Conservation (phyloP, 2,329 filamentous ascomycete species). For the Paecilomyces sp. region DNA sequence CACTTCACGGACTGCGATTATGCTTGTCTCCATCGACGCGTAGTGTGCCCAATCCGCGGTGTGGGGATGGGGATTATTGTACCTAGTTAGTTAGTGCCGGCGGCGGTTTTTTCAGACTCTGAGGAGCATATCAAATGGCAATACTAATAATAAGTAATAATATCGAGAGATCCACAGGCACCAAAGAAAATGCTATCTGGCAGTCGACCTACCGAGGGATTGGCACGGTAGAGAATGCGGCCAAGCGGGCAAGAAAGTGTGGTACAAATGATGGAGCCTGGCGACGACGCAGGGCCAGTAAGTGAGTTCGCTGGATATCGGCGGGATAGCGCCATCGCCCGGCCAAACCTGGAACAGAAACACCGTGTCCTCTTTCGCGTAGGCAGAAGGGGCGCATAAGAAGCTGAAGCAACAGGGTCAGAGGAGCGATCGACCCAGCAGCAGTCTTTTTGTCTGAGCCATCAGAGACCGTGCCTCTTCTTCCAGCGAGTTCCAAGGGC, state of each 20-base stretch:
- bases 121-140: neutral
- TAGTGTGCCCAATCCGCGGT: neutral
- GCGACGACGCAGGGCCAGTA: neutral
- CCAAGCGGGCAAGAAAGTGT: neutral
- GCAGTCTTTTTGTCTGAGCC: conserved; percentile 3
- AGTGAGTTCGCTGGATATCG: neutral
- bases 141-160: neutral
- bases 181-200: neutral
- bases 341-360: conserved; percentile 10
- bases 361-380: conserved; percentile 21
- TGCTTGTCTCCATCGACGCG: neutral
- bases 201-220: neutral
- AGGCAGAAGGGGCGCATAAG: neutral
- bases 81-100: neutral
- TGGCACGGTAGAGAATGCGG: neutral
- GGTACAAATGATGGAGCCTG: neutral
- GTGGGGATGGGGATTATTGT: neutral
- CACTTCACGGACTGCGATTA: neutral
- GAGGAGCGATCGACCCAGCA: neutral
- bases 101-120: neutral
- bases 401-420: conserved; percentile 3
- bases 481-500: neutral
- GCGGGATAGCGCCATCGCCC: conserved; percentile 3
- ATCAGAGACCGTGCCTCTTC: neutral
- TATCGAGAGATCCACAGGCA: neutral